phyloP scores from a whole-genome alignment of 441 rosid species.

The Adansonia gregorii region DNA sequence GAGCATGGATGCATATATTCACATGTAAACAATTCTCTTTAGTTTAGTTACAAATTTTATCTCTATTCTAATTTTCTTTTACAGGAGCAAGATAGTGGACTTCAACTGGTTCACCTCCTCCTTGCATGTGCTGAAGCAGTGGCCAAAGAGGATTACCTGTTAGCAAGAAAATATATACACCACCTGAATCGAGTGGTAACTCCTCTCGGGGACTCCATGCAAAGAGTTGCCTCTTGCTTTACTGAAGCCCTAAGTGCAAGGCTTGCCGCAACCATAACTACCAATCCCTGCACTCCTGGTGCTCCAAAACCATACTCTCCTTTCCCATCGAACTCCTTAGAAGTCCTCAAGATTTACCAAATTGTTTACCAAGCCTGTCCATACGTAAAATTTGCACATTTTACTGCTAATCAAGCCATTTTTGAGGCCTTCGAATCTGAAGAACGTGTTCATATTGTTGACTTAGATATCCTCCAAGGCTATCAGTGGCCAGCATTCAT shows the following conservation, averaged over 20 bases:
- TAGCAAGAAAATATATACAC: slow-evolving; percentile 53
- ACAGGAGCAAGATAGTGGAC: slow-evolving; percentile 68
- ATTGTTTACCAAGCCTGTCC: slow-evolving; percentile 73
- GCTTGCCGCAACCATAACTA: slow-evolving; percentile 50
- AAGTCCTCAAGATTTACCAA: slow-evolving; percentile 58
- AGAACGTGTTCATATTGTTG: slow-evolving; percentile 67
- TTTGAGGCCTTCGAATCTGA: slow-evolving; percentile 68
- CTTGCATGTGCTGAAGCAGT: slow-evolving; percentile 65
- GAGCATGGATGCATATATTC: background rate
- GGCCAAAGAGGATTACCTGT: slow-evolving; percentile 62
- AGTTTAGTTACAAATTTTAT: background rate
- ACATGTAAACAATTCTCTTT: background rate
- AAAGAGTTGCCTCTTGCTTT: slow-evolving; percentile 63
- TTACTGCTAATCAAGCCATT: slow-evolving; percentile 68
- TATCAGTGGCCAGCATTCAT: slow-evolving; percentile 79
- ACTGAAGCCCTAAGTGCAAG: slow-evolving; percentile 58
- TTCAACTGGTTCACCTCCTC: slow-evolving; percentile 61
- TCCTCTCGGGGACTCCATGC: slow-evolving; percentile 65
- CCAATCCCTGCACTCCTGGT: slow-evolving; percentile 33
- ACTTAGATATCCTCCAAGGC: slow-evolving; percentile 66
- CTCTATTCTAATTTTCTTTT: background rate
- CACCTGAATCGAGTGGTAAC: slow-evolving; percentile 56
- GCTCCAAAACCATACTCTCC: slow-evolving; percentile 40
- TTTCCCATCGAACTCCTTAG: slow-evolving; percentile 53
- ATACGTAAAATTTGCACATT: slow-evolving; percentile 64